A percentile compares a stretch with the other conserved stretches of the same genome.
Evolutionary conservation across 164 flowering plant genomes (phyloP).

Genomic region (Nelumbo lutea): DNA sequence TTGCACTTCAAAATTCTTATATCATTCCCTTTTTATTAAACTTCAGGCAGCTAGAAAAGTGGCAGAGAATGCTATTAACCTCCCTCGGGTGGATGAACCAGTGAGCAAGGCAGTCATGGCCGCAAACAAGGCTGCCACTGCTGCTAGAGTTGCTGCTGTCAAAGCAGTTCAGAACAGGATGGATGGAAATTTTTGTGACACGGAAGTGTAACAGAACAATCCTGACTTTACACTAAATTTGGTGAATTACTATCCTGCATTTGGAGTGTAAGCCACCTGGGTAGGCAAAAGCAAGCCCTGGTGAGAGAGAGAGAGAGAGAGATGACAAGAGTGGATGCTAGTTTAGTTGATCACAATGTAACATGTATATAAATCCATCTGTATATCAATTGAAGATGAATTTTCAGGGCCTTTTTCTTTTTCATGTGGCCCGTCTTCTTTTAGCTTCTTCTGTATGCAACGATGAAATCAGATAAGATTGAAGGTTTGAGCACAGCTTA

Average conservation of each 20-base stretch:
- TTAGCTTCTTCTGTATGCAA: too few species aligned
- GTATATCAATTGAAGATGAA: conserved; percentile 44
- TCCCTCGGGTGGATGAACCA: conserved; percentile 66
- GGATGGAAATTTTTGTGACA: conserved; percentile 70
- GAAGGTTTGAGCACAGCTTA: too few species aligned
- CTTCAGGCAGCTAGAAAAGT: conserved; percentile 77
- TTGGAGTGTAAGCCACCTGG: conserved; percentile 6
- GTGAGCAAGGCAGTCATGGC: conserved; percentile 73
- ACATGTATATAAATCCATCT: conserved; percentile 49
- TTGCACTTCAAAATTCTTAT: not conserved
- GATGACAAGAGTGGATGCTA: conserved; percentile 10
- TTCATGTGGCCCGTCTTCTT: not conserved
- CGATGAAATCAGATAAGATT: too few species aligned
- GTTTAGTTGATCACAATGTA: conserved; percentile 36
- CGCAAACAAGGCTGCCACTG: conserved; percentile 90
- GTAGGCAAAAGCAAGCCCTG: conserved; percentile 14
- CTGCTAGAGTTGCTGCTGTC: conserved; percentile 91
- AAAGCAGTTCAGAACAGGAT: conserved; percentile 90
- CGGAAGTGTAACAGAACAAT: conserved; percentile 24
- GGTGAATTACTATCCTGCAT: conserved; percentile 4
- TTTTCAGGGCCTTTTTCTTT: conserved; percentile 15
- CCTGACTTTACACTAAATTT: conserved; percentile 22
- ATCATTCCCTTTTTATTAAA: not conserved
- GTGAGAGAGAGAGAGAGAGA: conserved; percentile 7
- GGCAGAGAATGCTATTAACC: conserved; percentile 64